A percentile compares a stretch with the other conserved stretches of the same genome.
These are phyloP conservation scores for Vachellia collinsii DNA, from an alignment of 306 rosid genomes.

Conservation along the genomic window DNA sequence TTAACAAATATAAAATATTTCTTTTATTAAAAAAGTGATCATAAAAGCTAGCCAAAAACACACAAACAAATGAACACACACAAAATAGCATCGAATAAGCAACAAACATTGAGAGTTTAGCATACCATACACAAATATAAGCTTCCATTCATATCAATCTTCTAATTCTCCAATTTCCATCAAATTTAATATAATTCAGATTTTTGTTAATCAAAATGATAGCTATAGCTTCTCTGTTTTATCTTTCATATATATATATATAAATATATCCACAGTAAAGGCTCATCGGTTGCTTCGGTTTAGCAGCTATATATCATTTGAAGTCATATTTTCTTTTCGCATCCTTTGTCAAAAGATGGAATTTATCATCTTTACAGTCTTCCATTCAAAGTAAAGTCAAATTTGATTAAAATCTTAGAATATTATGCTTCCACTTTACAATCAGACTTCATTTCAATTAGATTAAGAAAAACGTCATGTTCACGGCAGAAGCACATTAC, in stretches of 20 bases:
- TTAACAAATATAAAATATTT: neutral
- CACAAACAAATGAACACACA: no score
- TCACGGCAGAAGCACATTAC: neutral
- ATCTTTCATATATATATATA: no score
- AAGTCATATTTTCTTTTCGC: neutral
- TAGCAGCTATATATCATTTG: neutral
- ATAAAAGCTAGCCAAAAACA: no score
- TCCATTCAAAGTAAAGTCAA: neutral
- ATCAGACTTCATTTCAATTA: neutral
- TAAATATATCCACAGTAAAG: no score
- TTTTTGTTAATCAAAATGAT: neutral
- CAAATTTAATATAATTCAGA: neutral
- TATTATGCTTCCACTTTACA: neutral
- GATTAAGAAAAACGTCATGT: neutral
- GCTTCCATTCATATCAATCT: neutral
- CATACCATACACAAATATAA: neutral
- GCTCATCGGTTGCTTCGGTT: neutral
- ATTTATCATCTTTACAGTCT: neutral
- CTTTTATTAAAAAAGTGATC: no score
- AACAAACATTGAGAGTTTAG: neutral
- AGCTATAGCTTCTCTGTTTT: neutral
- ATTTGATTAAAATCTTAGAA: no score
- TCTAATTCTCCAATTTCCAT: neutral
- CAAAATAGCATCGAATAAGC: neutral
- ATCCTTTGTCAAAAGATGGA: neutral